Base-by-base conservation (phyloP, 352 stramenopile genomes). In the Globisporangium cederbergense region DNA sequence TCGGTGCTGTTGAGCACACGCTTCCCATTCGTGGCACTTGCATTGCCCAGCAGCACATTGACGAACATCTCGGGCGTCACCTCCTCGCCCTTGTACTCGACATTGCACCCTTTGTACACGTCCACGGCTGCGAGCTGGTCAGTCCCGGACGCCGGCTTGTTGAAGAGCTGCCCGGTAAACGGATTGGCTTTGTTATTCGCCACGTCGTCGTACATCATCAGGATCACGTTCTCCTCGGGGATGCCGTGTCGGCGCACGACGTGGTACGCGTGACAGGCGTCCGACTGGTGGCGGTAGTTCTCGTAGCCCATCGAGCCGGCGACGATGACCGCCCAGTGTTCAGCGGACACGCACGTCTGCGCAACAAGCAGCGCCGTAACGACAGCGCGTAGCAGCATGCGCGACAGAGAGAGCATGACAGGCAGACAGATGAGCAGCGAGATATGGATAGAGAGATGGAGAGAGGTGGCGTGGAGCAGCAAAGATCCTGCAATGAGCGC, bases 171-270 rank as follows among this genome's bases (percentile, higher is more conserved):
- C 2, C 91, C 92, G 0, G 84, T 83, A 66, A 94, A 95, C 30
- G 92, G 91, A 57, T 97, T 98, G 34, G 78, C 65, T n/a, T 77
- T 50, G 70, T 83, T 77, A 62, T 69, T 70, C 0, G 90, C 89
- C n/a, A 92, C 85, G 66, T 98, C 92, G 69, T 97, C 89, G 75
- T 95, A 96, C 86, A 94, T 97, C 90, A 98, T 96, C 45, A 97
- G 81, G 61, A 98, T 83, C 40, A 97, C 89, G 62, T 96, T 93
- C 55, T 96, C 86, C 14, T 59, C 71, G 9, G 88, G 83, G 45
- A 97, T 96, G 11, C 92, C 92, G 65, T 97, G 89, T 51, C 78
- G 76, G 1, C 82, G 81, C 43, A 97, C 83, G 40, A 97, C 81
- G 65, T 97, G 91, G 76, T 97, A 97, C 20, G 89, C 90, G 67